Percentiles rank a stretch among this genome's conserved stretches.
phyloP scores from a whole-genome alignment of 106 monocot species.

The Gastrodia elata region DNA sequence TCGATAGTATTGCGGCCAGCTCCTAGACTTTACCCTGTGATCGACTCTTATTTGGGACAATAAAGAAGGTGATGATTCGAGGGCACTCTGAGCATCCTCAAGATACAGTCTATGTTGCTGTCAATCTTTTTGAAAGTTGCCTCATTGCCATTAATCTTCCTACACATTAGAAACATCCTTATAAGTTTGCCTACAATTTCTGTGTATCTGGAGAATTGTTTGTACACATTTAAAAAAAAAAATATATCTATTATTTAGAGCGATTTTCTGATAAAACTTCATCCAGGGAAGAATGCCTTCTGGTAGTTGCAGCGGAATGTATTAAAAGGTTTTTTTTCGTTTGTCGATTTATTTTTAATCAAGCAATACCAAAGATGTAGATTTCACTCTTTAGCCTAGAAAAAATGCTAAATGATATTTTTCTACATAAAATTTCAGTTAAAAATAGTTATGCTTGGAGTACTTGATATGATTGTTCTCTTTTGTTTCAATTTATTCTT shows the following conservation, averaged over 20 bases:
- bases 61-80: too few species aligned
- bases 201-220: too few species aligned
- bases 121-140: too few species aligned
- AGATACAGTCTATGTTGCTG: too few species aligned
- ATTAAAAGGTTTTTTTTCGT: background rate
- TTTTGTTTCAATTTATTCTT: background rate
- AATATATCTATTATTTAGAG: background rate
- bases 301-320: background rate
- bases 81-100: too few species aligned
- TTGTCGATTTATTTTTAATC: background rate
- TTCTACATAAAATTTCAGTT: background rate
- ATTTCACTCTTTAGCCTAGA: background rate
- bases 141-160: too few species aligned
- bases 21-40: too few species aligned
- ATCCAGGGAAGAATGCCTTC: background rate
- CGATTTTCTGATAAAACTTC: background rate
- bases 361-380: background rate
- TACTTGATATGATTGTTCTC: background rate
- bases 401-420: slow-evolving; percentile 1
- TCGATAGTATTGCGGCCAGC: too few species aligned
- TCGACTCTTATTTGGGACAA: too few species aligned
- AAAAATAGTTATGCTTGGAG: background rate
- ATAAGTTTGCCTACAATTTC: too few species aligned
- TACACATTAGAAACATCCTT: too few species aligned
- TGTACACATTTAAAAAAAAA: too few species aligned